Evolutionary conservation across 179 eudicot species (phyloP).

Genomic region (Kewa caespitosa): DNA sequence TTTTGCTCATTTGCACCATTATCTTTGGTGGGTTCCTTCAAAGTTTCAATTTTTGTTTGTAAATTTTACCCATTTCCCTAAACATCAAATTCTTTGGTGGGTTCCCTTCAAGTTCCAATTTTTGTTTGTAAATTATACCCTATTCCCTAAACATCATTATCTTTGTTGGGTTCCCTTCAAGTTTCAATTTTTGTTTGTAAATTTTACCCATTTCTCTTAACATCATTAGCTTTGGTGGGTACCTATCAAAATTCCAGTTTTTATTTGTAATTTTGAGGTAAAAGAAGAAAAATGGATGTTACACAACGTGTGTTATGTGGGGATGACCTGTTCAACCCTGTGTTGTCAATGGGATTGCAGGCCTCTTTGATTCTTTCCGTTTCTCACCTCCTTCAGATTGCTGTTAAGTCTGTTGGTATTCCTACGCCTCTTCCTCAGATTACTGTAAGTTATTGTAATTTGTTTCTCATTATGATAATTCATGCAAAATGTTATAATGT

Average conservation of each 20-base stretch:
- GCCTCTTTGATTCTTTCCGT: constrained; percentile 57
- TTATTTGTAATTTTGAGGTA: neutral
- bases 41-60: neutral
- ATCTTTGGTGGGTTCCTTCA: neutral
- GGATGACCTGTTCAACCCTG: constrained; percentile 61
- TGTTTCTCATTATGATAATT: neutral
- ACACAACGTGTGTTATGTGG: constrained; percentile 40
- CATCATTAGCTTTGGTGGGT: too few relatives aligned
- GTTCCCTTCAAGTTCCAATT: too few relatives aligned
- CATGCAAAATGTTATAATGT: too few relatives aligned
- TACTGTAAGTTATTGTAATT: constrained; percentile 45
- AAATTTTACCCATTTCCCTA: too few relatives aligned
- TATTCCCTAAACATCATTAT: neutral
- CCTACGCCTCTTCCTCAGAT: constrained; percentile 72
- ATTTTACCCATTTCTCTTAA: too few relatives aligned
- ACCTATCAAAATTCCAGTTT: too few relatives aligned
- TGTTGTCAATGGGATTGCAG: constrained; percentile 60
- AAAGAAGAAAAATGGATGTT: constrained; percentile 29
- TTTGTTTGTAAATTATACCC: neutral
- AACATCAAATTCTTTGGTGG: too few relatives aligned
- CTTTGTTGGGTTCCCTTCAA: neutral
- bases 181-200: neutral
- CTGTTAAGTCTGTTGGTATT: constrained; percentile 55
- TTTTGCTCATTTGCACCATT: neutral
- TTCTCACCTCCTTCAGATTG: constrained; percentile 62